A percentile compares a stretch with the other conserved stretches of the same genome.
These are phyloP conservation scores for Gleditsia sinensis DNA, from an alignment of 306 rosid species.

Conservation along the genomic window DNA sequence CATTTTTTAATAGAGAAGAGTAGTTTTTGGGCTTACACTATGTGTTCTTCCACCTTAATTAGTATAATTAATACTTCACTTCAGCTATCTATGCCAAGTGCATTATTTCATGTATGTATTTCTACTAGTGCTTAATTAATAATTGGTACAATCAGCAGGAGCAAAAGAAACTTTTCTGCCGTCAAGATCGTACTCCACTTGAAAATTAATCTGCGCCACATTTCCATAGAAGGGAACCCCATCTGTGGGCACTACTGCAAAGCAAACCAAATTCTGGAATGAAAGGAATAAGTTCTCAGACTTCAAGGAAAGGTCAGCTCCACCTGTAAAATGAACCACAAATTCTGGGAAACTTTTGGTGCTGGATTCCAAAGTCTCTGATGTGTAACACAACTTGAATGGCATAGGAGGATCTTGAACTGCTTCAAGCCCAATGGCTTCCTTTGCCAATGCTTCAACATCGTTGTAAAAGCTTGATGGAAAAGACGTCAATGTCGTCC, in stretches of 20 bases:
- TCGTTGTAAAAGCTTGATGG: background rate
- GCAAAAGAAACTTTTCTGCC: background rate
- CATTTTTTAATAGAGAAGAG: too few relatives aligned
- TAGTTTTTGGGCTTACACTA: too few relatives aligned
- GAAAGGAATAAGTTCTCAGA: background rate
- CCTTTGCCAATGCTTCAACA: background rate
- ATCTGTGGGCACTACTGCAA: background rate
- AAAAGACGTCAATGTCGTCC: background rate
- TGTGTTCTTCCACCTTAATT: too few relatives aligned
- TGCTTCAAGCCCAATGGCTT: background rate
- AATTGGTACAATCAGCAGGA: background rate
- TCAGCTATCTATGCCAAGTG: too few relatives aligned
- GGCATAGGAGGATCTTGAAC: background rate
- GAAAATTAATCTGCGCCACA: background rate
- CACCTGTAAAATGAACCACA: background rate
- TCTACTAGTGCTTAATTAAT: too few relatives aligned
- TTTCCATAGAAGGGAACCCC: background rate
- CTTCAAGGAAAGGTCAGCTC: background rate
- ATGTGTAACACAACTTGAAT: background rate
- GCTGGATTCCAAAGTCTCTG: too few relatives aligned
- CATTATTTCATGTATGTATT: too few relatives aligned
- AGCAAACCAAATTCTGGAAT: background rate
- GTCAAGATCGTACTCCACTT: background rate
- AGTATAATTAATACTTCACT: too few relatives aligned
- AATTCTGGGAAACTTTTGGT: too few relatives aligned